Conservation (phyloP, 176 grass and related monocot genomes). For the Carex littledalei region DNA sequence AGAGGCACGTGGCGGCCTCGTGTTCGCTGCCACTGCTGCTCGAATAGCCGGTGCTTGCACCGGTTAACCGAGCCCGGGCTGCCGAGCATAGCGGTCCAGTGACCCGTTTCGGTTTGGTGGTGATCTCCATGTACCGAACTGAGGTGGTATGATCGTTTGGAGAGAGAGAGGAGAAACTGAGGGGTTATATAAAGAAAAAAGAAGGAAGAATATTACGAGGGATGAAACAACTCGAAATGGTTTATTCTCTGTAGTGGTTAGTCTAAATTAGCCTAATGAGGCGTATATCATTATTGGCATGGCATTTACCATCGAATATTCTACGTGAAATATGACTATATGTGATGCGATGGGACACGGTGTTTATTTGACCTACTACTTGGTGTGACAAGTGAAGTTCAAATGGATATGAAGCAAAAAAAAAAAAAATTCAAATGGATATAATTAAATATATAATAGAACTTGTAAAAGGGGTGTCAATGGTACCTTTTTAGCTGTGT, state of each 20-base stretch:
- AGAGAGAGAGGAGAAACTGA: background rate
- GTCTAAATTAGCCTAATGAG: background rate
- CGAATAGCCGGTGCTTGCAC: constrained; percentile 27
- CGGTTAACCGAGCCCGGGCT: constrained; percentile 61
- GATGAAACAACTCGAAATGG: constrained; percentile 27
- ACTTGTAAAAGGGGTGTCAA: no score
- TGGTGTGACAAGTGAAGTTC: background rate
- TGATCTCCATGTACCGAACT: background rate
- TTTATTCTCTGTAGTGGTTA: constrained; percentile 24
- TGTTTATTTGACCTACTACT: background rate
- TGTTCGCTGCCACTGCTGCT: constrained; percentile 73
- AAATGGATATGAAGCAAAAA: no score
- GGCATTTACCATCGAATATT: constrained; percentile 25
- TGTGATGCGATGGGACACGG: background rate
- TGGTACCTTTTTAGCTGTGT: no score
- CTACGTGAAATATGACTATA: background rate
- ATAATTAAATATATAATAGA: no score
- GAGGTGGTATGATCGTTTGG: background rate
- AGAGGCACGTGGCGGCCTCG: constrained; percentile 57
- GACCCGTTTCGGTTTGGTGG: background rate
- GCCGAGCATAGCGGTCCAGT: background rate
- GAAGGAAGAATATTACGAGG: constrained; percentile 7
- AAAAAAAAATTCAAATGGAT: background rate
- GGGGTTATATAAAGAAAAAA: constrained; percentile 12
- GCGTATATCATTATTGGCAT: background rate